These are phyloP conservation scores for Calonectria pteridis DNA, from an alignment of 2,329 filamentous ascomycete genomes.

Conservation along the genomic window DNA sequence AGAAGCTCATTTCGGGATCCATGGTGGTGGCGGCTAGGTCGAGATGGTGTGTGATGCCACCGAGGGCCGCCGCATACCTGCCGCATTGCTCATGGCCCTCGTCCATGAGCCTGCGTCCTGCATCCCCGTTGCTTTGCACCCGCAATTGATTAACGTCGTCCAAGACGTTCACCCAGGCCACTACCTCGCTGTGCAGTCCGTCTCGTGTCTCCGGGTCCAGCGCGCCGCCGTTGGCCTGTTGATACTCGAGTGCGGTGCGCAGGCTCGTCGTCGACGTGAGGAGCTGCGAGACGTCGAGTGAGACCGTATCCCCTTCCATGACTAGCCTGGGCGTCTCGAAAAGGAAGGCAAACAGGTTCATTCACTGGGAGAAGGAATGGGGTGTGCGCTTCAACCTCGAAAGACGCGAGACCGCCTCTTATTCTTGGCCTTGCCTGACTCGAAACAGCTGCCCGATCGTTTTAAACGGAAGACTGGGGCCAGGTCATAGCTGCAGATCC, in stretches of 20 bases:
- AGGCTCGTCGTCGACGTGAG: slow-evolving; percentile 11
- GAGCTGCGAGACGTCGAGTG: slow-evolving; percentile 13
- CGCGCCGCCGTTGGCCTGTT: neutral
- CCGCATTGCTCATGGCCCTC: slow-evolving; percentile 13
- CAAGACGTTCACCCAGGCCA: slow-evolving; percentile 9
- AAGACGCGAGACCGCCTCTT: slow-evolving; percentile 10
- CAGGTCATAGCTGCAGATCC: slow-evolving; percentile 26
- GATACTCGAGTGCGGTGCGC: slow-evolving; percentile 4
- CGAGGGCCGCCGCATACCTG: slow-evolving; percentile 10
- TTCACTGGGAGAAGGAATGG: neutral
- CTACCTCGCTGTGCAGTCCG: neutral
- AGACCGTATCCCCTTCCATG: slow-evolving; percentile 5
- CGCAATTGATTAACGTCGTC: neutral
- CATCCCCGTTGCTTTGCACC: neutral
- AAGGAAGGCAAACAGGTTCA: neutral
- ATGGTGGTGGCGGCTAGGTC: neutral
- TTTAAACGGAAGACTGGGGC: slow-evolving; percentile 20
- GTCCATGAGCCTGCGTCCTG: neutral
- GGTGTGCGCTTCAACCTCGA: neutral
- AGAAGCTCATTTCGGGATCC: slow-evolving; percentile 9
- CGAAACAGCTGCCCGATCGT: slow-evolving; percentile 22
- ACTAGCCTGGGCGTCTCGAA: slow-evolving; percentile 1
- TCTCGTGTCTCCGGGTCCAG: neutral
- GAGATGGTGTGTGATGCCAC: slow-evolving; percentile 3
- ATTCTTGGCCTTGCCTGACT: slow-evolving; percentile 11